Evolutionary conservation across 768 basidiomycete species (phyloP).

Genomic region (Trametes meyenii): DNA sequence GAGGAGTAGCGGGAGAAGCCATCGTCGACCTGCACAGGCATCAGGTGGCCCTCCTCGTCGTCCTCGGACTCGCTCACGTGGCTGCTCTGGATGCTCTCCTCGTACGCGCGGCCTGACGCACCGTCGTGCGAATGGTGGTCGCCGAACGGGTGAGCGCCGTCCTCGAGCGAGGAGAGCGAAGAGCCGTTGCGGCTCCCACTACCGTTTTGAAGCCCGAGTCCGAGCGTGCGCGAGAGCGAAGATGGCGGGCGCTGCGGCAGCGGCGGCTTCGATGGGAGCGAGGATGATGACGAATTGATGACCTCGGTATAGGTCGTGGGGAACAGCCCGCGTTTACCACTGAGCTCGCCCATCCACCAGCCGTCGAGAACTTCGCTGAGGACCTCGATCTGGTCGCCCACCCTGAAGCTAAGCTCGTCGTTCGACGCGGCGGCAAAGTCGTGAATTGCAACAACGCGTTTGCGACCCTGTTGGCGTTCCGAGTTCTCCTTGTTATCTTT

Average conservation of each 20-base stretch:
- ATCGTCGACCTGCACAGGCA: constrained; percentile 25
- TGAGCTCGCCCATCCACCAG: constrained; percentile 87
- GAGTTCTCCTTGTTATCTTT: constrained; percentile 36
- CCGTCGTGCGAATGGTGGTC: constrained; percentile 46
- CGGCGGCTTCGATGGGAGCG: constrained; percentile 29
- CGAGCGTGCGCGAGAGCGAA: constrained; percentile 15
- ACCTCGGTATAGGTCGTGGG: constrained; percentile 75
- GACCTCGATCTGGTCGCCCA: constrained; percentile 76
- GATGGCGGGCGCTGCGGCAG: constrained; percentile 29
- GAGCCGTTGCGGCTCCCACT: constrained; percentile 9
- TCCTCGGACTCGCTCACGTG: constrained; percentile 40
- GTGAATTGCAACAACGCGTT: constrained; percentile 67
- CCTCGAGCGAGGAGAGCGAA: constrained; percentile 21
- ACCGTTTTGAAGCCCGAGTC: constrained; percentile 7
- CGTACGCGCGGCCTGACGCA: constrained; percentile 42
- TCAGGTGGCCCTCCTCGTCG: constrained; percentile 41
- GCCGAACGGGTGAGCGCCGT: constrained; percentile 51
- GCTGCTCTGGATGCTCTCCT: constrained; percentile 33
- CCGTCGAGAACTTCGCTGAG: constrained; percentile 82
- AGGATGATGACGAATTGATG: constrained; percentile 34
- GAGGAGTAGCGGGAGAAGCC: constrained; percentile 10
- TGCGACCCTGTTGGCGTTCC: constrained; percentile 22
- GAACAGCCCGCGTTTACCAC: constrained; percentile 78
- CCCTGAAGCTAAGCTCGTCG: constrained; percentile 77
- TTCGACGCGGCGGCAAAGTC: constrained; percentile 68